Evolutionary conservation across 768 basidiomycete species (phyloP), one percentile per base, ranked within the genome.

Genomic region (Suillus spraguei): DNA sequence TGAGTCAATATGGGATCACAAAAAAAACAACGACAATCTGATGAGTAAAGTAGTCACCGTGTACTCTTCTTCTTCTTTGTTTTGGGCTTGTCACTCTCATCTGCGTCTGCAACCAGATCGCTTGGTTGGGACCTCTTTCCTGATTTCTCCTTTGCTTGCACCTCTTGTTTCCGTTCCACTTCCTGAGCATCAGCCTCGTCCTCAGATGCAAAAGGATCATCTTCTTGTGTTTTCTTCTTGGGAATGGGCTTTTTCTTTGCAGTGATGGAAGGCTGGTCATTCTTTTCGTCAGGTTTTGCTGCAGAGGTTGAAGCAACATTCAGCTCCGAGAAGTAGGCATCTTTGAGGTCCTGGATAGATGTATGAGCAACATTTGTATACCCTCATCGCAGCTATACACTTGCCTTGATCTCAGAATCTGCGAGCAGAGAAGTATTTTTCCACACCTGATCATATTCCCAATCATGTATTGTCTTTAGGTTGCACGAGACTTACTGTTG

Each of bases 151-250:
- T 32, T 58, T 7, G 56, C 17, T 41, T 58, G 56, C 17, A 58
- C 56, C 17, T 28, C 20, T 58, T 32, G 56, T 28, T 58, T 58
- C 56, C 39, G 38, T 28, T 41, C 56, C 17, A 17, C 56, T 41
- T 58, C 39, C 32, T 58, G 38, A 58, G 38, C 63, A 20, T 67
- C 66, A 16, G 63, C 71, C 17, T 78, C 78, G 49, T 78, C 77
- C 59, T 87, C 86, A 55, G 87, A 87, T 52, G 77, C 85, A 74
- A 91, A 91, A 10, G 82, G 84, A 71, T 88, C 82, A 56, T 84
- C 83, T 1, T 72, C 69, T 17, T 20, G 47, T 6, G 54, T 65
- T 66, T 82, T 79, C 75, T 81, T 82, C 70, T 86, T 87, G 5
- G 77, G 76, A 67, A 80, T 81, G 16, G 73, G 72, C 63, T 83